Percentiles rank a stretch among this genome's conserved stretches.
phyloP scores from a whole-genome alignment of 169 alveolate genomes.

The Plasmodium billcollinsi region DNA sequence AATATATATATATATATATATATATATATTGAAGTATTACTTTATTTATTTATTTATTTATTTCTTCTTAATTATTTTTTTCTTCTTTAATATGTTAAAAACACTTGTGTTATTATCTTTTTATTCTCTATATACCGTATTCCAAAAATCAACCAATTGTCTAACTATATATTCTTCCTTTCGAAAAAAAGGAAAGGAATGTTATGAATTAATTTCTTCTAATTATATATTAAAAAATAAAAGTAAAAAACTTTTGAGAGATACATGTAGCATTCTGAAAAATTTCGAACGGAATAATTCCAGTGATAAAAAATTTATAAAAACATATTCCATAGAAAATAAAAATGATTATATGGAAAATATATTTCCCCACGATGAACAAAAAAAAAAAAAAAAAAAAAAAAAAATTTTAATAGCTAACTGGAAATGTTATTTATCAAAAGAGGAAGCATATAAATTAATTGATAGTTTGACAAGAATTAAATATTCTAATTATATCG shows the following conservation, averaged over 20 bases:
- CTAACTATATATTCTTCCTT: not conserved
- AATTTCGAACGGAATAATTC: not conserved
- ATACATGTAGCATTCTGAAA: not conserved
- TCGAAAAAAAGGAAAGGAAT: not conserved
- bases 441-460: slow-evolving; percentile 57
- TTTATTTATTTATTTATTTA: not conserved
- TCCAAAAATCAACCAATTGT: slow-evolving; percentile 8
- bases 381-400: not conserved
- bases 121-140: slow-evolving; percentile 13
- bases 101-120: slow-evolving; percentile 14
- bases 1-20: not conserved
- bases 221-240: slow-evolving; percentile 5
- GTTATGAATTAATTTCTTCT: not conserved
- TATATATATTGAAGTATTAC: not conserved
- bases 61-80: not conserved
- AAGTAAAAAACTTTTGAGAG: not conserved
- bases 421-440: slow-evolving; percentile 69
- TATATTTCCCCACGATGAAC: not conserved
- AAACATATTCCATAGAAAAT: not conserved
- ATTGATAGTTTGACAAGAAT: slow-evolving; percentile 45
- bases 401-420: slow-evolving; percentile 65
- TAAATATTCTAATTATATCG: slow-evolving; percentile 41
- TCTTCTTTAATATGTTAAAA: slow-evolving; percentile 16
- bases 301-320: not conserved
- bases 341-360: too few relatives aligned